Conservation (phyloP, 257 asterid genomes). For the Parsonsia alboflavescens region DNA sequence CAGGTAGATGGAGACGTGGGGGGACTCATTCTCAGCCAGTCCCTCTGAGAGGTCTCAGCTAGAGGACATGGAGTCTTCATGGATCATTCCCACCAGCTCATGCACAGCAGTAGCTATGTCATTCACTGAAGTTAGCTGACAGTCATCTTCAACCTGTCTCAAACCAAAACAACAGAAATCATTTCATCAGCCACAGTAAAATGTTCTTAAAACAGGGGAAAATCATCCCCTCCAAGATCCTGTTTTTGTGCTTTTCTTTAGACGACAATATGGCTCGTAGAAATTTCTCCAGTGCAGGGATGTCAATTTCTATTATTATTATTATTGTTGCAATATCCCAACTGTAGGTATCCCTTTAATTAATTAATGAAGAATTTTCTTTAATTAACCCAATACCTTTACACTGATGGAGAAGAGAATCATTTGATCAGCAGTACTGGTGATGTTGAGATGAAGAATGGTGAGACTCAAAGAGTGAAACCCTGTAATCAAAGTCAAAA, state of each 20-base stretch:
- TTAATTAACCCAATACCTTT: constrained; percentile 36
- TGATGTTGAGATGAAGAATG: constrained; percentile 52
- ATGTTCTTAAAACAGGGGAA: neutral
- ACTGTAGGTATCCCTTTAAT: no score
- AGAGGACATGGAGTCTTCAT: constrained; percentile 32
- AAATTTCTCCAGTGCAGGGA: no score
- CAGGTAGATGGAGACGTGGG: no score
- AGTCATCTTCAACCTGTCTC: constrained; percentile 59
- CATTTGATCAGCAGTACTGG: constrained; percentile 46
- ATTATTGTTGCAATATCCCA: no score
- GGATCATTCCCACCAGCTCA: constrained; percentile 55
- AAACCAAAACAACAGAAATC: neutral
- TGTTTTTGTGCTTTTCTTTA: neutral
- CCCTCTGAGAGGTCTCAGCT: constrained; percentile 1
- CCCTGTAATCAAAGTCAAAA: constrained; percentile 43
- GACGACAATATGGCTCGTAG: no score
- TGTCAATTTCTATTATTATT: no score
- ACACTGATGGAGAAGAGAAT: constrained; percentile 62
- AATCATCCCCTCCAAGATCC: neutral
- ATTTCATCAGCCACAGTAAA: neutral
- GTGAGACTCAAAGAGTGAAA: constrained; percentile 50
- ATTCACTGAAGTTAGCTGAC: constrained; percentile 50
- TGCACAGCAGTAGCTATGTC: constrained; percentile 72
- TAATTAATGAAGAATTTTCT: no score
- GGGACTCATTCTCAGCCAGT: neutral